Conservation (phyloP, 208 protist genomes). For the Endotrypanum monterogeii region DNA sequence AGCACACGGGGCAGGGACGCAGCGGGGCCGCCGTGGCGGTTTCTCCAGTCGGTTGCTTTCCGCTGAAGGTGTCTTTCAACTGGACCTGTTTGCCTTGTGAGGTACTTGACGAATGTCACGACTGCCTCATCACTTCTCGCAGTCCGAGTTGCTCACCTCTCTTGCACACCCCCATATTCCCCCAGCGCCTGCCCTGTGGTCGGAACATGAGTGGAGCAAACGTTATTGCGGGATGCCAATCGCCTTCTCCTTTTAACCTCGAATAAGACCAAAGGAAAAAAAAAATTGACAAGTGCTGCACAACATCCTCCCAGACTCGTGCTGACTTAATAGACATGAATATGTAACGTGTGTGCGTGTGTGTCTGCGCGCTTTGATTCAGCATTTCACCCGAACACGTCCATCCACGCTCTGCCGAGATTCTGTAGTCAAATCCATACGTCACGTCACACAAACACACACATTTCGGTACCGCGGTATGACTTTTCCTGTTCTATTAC, state of each 20-base stretch:
- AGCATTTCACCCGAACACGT: not conserved
- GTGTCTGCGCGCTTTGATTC: not conserved
- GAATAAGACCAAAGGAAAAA: not conserved
- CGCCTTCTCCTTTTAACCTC: not conserved
- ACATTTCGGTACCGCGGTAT: not conserved
- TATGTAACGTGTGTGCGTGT: not conserved
- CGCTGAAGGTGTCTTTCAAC: slow-evolving; percentile 36
- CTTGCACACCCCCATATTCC: not conserved
- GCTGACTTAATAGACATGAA: not conserved
- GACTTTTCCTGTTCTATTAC: not conserved
- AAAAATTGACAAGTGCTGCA: not conserved
- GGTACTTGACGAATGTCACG: not conserved
- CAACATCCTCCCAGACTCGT: not conserved
- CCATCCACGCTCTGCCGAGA: too few species aligned
- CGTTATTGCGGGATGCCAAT: not conserved
- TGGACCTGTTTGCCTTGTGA: slow-evolving; percentile 38
- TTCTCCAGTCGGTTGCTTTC: slow-evolving; percentile 29
- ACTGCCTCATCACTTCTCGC: not conserved
- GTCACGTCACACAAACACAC: not conserved
- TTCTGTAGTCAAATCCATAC: not conserved
- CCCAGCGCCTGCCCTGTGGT: not conserved
- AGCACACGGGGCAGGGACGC: slow-evolving; percentile 5
- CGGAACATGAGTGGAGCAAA: not conserved
- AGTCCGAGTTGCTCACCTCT: not conserved
- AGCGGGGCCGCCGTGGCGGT: slow-evolving; percentile 10